Conservation (phyloP, 2,329 filamentous ascomycete genomes). For the Cryphonectria japonica region DNA sequence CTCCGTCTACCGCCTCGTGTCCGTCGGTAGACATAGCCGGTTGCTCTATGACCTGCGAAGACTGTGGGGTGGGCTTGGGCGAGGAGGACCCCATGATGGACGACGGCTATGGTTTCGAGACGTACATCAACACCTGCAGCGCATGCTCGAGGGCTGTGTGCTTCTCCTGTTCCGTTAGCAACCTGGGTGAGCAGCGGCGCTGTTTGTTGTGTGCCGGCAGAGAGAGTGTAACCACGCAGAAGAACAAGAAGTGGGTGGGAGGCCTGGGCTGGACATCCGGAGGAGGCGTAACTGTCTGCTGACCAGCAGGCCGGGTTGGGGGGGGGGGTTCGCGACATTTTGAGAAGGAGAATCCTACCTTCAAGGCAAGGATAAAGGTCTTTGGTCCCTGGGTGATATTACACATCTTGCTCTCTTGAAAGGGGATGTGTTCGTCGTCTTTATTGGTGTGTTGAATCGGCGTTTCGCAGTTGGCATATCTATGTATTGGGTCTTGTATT, state of each 20-base stretch:
- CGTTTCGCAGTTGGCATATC: neutral
- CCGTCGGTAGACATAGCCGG: constrained; percentile 31
- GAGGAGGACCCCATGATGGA: constrained; percentile 44
- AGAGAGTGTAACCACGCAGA: constrained; percentile 6
- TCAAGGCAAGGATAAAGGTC: neutral
- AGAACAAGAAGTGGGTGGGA: constrained; percentile 33
- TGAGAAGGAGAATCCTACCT: neutral
- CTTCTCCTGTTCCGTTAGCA: constrained; percentile 62
- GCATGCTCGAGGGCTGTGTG: constrained; percentile 61
- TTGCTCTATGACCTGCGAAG: constrained; percentile 52
- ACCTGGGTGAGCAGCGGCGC: constrained; percentile 56
- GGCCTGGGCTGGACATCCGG: constrained; percentile 25
- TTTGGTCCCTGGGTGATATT: neutral
- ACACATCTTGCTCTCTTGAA: neutral
- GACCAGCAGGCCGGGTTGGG: constrained; percentile 23
- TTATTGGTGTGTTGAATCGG: neutral
- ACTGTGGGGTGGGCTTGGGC: constrained; percentile 47
- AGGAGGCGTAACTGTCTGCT: constrained; percentile 31
- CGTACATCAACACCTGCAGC: constrained; percentile 45
- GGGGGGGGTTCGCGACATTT: too few relatives aligned
- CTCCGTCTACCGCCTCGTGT: constrained; percentile 18
- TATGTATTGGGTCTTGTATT: neutral
- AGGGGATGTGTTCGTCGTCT: neutral
- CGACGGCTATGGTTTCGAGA: constrained; percentile 38
- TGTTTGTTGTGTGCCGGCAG: constrained; percentile 57